These are phyloP conservation scores for Cercospora berteroae DNA, from an alignment of 2,329 filamentous ascomycete species.

Conservation along the genomic window DNA sequence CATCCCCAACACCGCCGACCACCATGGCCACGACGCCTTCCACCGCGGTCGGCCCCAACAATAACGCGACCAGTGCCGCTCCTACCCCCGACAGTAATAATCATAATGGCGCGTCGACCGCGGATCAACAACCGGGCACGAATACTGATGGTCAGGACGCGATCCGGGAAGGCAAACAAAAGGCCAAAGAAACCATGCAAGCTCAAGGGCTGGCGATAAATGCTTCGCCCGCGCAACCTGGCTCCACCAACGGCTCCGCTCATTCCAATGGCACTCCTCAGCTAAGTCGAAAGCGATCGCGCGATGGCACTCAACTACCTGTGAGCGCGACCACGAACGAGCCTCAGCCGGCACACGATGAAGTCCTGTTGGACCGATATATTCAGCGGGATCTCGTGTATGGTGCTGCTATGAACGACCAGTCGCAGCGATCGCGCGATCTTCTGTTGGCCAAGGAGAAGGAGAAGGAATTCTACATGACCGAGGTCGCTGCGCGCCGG, in stretches of 20 bases:
- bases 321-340: conserved; percentile 33
- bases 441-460: conserved; percentile 62
- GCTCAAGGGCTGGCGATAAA: conserved; percentile 44
- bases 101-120: conserved; percentile 17
- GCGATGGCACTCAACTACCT: conserved; percentile 56
- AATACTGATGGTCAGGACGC: conserved; percentile 40
- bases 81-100: conserved; percentile 21
- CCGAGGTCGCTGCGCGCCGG: conserved; percentile 62
- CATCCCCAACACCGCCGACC: not conserved
- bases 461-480: conserved; percentile 66
- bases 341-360: conserved; percentile 28
- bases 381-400: conserved; percentile 63
- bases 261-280: conserved; percentile 49
- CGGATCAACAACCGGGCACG: conserved; percentile 21
- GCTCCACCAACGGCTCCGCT: conserved; percentile 27
- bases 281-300: conserved; percentile 57
- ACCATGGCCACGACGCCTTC: conserved; percentile 11
- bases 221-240: conserved; percentile 35
- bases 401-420: conserved; percentile 53
- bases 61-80: conserved; percentile 24
- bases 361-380: conserved; percentile 60
- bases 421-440: conserved; percentile 42
- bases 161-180: conserved; percentile 60
- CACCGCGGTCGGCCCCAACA: conserved; percentile 15
- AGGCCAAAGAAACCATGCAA: conserved; percentile 58